Evolutionary conservation across 176 grass and related monocot genomes (phyloP).

Genomic region (Metroxylon sagu): DNA sequence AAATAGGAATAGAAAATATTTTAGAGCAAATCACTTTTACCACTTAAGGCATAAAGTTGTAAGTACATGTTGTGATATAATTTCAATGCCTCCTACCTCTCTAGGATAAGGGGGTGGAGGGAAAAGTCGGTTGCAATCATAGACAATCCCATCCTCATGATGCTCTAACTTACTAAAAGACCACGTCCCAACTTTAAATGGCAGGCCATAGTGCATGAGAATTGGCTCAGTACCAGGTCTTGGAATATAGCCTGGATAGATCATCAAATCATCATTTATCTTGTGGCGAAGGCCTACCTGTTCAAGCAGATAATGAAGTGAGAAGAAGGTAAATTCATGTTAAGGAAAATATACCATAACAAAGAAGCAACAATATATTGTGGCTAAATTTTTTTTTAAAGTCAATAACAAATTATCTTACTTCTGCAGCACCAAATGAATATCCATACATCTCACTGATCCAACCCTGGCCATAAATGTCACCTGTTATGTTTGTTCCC

Average conservation of each 20-base stretch:
- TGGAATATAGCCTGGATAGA: constrained; percentile 94
- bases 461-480: constrained; percentile 95
- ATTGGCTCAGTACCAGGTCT: constrained; percentile 64
- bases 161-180: constrained; percentile 91
- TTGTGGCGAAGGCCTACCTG: constrained; percentile 88
- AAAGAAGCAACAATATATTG: constrained; percentile 13
- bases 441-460: constrained; percentile 99
- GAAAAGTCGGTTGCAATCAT: constrained; percentile 91
- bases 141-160: constrained; percentile 79
- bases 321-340: constrained; percentile 3
- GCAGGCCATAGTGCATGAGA: constrained; percentile 87
- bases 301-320: constrained; percentile 22
- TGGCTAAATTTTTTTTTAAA: neutral
- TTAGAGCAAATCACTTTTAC: too few species aligned
- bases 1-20: too few species aligned
- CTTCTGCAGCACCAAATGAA: constrained; percentile 94
- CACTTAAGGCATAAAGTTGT: neutral
- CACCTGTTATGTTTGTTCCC: constrained; percentile 94
- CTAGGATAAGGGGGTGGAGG: constrained; percentile 73
- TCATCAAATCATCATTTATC: constrained; percentile 98
- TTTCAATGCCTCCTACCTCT: constrained; percentile 44
- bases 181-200: constrained; percentile 96
- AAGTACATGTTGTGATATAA: neutral
- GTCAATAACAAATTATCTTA: constrained; percentile 33
- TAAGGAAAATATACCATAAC: constrained; percentile 3